These are phyloP conservation scores for Phytopythium vexans DNA, from an alignment of 352 stramenopile genomes.

Conservation along the genomic window DNA sequence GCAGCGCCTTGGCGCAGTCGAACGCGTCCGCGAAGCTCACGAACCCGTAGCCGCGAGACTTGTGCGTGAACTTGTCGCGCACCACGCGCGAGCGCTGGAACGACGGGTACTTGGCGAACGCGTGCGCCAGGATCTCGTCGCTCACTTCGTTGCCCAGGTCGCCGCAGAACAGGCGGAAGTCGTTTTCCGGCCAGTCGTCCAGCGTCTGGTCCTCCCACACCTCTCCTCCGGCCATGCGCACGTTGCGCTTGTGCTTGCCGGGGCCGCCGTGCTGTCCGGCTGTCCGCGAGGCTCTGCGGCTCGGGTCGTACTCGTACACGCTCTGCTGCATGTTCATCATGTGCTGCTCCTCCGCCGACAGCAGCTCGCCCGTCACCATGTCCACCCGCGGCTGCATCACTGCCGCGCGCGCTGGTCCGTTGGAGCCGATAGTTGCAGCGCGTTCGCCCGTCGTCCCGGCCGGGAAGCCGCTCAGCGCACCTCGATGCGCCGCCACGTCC, in stretches of 20 bases:
- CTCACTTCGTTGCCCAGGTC: conserved; percentile 93
- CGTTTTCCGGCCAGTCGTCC: conserved; percentile 94
- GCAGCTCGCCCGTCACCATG: conserved; percentile 60
- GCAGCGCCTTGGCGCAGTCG: conserved; percentile 92
- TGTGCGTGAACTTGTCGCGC: conserved; percentile 83
- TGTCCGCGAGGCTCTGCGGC: conserved; percentile 14
- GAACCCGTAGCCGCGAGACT: conserved; percentile 95
- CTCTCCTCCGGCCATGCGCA: conserved; percentile 78
- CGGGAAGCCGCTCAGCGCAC: conserved; percentile 69
- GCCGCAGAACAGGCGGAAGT: conserved; percentile 96
- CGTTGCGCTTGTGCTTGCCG: conserved; percentile 42
- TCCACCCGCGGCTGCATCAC: conserved; percentile 51
- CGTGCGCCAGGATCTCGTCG: conserved; percentile 82
- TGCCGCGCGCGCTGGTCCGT: conserved; percentile 2
- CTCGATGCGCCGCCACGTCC: conserved; percentile 42
- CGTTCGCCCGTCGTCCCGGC: conserved; percentile 35
- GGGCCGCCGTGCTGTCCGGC: background rate
- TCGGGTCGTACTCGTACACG: conserved; percentile 82
- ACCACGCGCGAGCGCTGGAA: conserved; percentile 83
- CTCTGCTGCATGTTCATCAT: conserved; percentile 84
- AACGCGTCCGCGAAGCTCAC: conserved; percentile 93
- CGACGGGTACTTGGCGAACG: conserved; percentile 67
- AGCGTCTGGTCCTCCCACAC: conserved; percentile 93
- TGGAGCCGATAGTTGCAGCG: background rate
- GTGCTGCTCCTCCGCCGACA: conserved; percentile 69